phyloP scores from a whole-genome alignment of 352 stramenopile genomes.

The Pythium biforme region DNA sequence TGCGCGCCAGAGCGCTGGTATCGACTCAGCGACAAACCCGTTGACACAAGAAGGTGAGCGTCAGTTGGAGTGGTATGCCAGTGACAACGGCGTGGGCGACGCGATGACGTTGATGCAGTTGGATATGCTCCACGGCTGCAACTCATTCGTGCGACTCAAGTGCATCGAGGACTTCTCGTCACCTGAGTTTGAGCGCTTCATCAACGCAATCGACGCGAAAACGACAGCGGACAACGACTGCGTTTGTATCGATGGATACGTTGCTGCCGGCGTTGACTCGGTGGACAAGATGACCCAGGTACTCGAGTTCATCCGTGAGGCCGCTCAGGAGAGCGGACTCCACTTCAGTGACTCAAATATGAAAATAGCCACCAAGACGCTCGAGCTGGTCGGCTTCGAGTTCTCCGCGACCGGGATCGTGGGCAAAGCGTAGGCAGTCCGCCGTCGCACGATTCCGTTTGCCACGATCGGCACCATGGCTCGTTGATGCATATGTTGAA shows the following conservation, averaged over 20 bases:
- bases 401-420: conserved; percentile 8
- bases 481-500: no score
- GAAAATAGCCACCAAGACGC: background rate
- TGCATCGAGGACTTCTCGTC: conserved; percentile 1
- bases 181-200: background rate
- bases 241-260: conserved; percentile 2
- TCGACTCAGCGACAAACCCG: conserved; percentile 1
- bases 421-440: background rate
- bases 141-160: background rate
- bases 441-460: no score
- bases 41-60: background rate
- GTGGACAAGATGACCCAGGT: background rate
- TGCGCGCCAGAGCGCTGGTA: conserved; percentile 1
- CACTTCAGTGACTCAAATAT: background rate
- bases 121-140: conserved; percentile 8
- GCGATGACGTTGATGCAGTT: conserved; percentile 7
- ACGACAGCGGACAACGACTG: conserved; percentile 4
- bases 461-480: no score
- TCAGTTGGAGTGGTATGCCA: conserved; percentile 12
- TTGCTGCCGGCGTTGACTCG: conserved; percentile 2
- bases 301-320: background rate
- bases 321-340: conserved; percentile 1
- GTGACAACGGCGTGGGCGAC: conserved; percentile 1
- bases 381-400: conserved; percentile 9
- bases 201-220: background rate